Base-by-base conservation (phyloP, 2,329 filamentous ascomycete genomes). In the Dryadomyces quercus-mongolicae region DNA sequence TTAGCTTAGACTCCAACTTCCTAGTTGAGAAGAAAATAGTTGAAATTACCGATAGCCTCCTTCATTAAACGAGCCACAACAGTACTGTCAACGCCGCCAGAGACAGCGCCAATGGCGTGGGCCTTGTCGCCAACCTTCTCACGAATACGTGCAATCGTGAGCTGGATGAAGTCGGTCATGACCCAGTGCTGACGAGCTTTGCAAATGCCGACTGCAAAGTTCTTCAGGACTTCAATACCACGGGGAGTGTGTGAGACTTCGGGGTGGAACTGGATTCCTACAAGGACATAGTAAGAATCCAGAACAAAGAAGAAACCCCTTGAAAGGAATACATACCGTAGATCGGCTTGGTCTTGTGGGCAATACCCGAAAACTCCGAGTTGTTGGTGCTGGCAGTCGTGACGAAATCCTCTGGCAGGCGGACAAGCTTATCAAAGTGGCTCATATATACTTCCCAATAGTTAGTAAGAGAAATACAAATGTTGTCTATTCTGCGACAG, bases 201-300 rank as follows among this genome's bases (percentile, higher is more conserved):
- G 69, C 91, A 97, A 59, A 97, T 94, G 20, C 79, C 75, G 56
- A 95, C 77, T 13, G 82, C 83, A 64, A 96, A 97, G 75, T 97
- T 97, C 65, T 77, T 71, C 47, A 96, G 74, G 5, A 95, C 65
- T 31, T 85, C 73, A 10, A 67, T 84, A 38, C 91, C 90, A 54
- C 78, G 74, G 9, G 80, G 76, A 0, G 86, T 90, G 21, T 52
- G 59, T 51, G 56, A 61, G 38, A 95, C 78, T 67, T 96, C 91
- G 1, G 91, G 90, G 68, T 95, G 91, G 68, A 95, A 92, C 66
- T 96, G 91, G 49, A 95, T 80, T 54, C 86, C 71, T 68, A 51
- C n/a, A 12, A 21, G 13, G 9, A 42, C 21, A 38, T 13, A 43
- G 60, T 57, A 15, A 59, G 43, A 52, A n/a, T 45, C 47, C 6